Base-by-base conservation (phyloP, 352 stramenopile genomes). In the Pythium oligandrum region DNA sequence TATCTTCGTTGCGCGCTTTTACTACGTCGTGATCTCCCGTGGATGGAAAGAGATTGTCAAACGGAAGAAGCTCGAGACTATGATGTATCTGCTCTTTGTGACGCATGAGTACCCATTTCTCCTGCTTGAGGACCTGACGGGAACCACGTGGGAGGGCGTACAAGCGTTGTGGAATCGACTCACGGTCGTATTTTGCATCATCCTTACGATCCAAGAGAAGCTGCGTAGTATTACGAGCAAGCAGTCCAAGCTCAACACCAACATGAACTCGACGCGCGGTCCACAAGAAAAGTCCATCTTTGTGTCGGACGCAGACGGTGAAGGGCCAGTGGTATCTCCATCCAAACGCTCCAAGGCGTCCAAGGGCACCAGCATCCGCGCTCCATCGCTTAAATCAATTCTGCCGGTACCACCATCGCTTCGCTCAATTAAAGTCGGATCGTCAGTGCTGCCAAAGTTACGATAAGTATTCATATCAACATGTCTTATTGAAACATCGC, bases 71-170 rank as follows among this genome's bases (percentile, higher is more conserved):
- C 4, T 46, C 32, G 70, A 75, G 43, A 39, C 75, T 3, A 9
- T 63, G 2, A 48, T 65, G 26, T 74, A 75, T 34, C 1, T 73
- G 3, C 48, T 76, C 2, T 68, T 67, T 44, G 45, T 57, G 2
- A 70, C 53, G 4, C 70, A 83, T 53, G 70, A 80, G 53, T 43
- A 73, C 26, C 70, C 68, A 3, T 84, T 78, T 33, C 5, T 66
- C n/a, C 34, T 31, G 37, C 43, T 59, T 0, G 40, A 59, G 4
- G 6, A 34, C 3, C 38, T 44, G 48, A 59, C 44, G 4, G 11
- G 33, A 6, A 30, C 53, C 9, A 55, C 39, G 9, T 64, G 57
- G 57, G 37, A 60, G 48, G 42, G 43, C 3, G 51, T 47, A 1
- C 57, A 59, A n/a, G 57, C 45, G 9, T 40, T 64, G 44, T 64